Percentiles rank a stretch among this genome's conserved stretches.
phyloP scores from a whole-genome alignment of 305 asterid genomes.

The Withania somnifera region DNA sequence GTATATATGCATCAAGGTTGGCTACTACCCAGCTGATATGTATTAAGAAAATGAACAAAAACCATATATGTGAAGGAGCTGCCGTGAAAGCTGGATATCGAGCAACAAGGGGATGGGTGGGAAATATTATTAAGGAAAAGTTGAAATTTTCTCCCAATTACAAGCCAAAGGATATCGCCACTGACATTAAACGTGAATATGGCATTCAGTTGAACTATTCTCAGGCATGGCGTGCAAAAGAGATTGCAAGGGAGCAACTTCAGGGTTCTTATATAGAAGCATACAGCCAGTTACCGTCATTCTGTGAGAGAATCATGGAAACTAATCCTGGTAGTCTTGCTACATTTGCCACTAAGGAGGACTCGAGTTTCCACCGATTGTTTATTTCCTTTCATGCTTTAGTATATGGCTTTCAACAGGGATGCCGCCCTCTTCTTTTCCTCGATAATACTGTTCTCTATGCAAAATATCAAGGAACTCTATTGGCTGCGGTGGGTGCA shows the following conservation, averaged over 20 bases:
- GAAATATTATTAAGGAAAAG: slow-evolving; percentile 86
- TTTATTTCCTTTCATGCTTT: slow-evolving; percentile 85
- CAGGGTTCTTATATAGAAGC: slow-evolving; percentile 97
- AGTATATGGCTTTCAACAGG: slow-evolving; percentile 64
- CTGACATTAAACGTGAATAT: slow-evolving; percentile 84
- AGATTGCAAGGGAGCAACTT: slow-evolving; percentile 96
- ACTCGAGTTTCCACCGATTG: slow-evolving; percentile 71
- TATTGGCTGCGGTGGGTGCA: slow-evolving; percentile 74
- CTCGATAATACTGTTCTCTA: slow-evolving; percentile 82
- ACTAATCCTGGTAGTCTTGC: slow-evolving; percentile 88
- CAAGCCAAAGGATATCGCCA: slow-evolving; percentile 91
- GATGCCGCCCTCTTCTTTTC: slow-evolving; percentile 83
- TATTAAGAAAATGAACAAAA: slow-evolving; percentile 77
- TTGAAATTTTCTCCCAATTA: slow-evolving; percentile 76
- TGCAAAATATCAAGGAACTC: slow-evolving; percentile 83
- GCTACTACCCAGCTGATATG: slow-evolving; percentile 87
- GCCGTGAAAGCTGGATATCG: slow-evolving; percentile 80
- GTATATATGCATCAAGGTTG: slow-evolving; percentile 87
- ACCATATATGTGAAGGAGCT: slow-evolving; percentile 89
- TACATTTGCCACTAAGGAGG: slow-evolving; percentile 70
- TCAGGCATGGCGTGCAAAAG: slow-evolving; percentile 99
- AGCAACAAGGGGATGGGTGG: slow-evolving; percentile 97
- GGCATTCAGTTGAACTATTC: slow-evolving; percentile 97
- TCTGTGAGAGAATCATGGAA: slow-evolving; percentile 82
- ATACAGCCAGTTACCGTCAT: slow-evolving; percentile 68